Conservation (phyloP, 2,329 filamentous ascomycete species). For the Coniochaeta prunicola region DNA sequence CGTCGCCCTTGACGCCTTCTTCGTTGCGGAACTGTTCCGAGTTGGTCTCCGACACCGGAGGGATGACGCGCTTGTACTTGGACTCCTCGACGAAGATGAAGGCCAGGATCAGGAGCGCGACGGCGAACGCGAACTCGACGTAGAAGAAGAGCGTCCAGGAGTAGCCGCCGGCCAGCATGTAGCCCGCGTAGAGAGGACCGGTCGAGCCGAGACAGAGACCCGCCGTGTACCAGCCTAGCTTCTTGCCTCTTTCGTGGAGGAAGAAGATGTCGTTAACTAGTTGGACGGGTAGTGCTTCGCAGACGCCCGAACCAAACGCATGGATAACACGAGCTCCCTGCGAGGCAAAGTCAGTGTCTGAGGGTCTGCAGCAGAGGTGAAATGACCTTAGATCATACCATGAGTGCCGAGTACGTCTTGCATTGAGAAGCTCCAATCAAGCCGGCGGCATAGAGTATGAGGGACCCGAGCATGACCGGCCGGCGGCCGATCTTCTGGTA, state of each 20-base stretch:
- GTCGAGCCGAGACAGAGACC: slow-evolving; percentile 45
- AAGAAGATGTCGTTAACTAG: slow-evolving; percentile 33
- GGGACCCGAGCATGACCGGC: slow-evolving; percentile 28
- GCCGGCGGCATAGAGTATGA: slow-evolving; percentile 27
- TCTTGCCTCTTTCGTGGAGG: slow-evolving; percentile 34
- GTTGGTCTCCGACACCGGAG: slow-evolving; percentile 1
- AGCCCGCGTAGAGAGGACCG: slow-evolving; percentile 47
- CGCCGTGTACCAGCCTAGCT: slow-evolving; percentile 52
- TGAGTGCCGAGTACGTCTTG: slow-evolving; percentile 21
- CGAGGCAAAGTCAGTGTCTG: background rate
- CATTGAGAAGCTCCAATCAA: slow-evolving; percentile 25
- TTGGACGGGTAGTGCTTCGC: slow-evolving; percentile 30
- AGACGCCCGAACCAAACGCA: slow-evolving; percentile 26
- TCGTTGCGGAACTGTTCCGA: slow-evolving; percentile 2
- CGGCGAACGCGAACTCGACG: slow-evolving; percentile 43
- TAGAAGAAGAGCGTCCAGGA: slow-evolving; percentile 54
- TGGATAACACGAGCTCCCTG: slow-evolving; percentile 21
- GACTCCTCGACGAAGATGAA: slow-evolving; percentile 17
- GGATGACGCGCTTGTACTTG: slow-evolving; percentile 8
- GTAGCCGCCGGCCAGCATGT: slow-evolving; percentile 50
- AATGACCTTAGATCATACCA: slow-evolving; percentile 13
- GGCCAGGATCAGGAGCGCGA: slow-evolving; percentile 12
- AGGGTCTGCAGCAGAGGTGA: background rate
- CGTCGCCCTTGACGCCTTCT: background rate
- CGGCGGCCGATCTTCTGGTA: slow-evolving; percentile 38